These are phyloP conservation scores for Salix viminalis DNA, from an alignment of 345 rosid species.

Conservation along the genomic window DNA sequence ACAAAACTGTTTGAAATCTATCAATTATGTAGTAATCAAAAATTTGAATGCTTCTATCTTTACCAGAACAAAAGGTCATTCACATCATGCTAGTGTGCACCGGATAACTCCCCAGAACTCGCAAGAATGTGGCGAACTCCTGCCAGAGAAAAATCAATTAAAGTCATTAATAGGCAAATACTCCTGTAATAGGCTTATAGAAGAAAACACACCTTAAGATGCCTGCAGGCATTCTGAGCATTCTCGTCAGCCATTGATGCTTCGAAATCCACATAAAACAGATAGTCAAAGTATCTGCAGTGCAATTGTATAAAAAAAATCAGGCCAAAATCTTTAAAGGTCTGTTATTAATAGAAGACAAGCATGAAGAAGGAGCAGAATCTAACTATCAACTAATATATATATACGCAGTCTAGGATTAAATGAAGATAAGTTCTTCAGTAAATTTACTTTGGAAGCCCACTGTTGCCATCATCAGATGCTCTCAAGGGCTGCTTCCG, in stretches of 20 bases:
- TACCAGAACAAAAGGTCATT: slow-evolving; percentile 15
- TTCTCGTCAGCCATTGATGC: slow-evolving; percentile 94
- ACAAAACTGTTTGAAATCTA: not conserved
- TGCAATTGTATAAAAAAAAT: not conserved
- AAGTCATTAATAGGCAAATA: not conserved
- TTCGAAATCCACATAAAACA: slow-evolving; percentile 93
- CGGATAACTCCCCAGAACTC: slow-evolving; percentile 96
- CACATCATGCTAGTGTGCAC: slow-evolving; percentile 70
- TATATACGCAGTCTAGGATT: not conserved
- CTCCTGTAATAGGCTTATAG: not conserved
- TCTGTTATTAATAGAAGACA: not conserved
- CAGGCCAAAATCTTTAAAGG: not conserved
- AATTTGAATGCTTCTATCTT: not conserved
- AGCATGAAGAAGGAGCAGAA: not conserved
- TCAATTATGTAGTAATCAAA: not conserved
- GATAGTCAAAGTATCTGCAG: slow-evolving; percentile 77
- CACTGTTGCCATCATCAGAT: slow-evolving; percentile 46
- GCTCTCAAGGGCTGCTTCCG: slow-evolving; percentile 60
- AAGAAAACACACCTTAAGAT: slow-evolving; percentile 55
- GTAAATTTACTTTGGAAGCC: slow-evolving; percentile 47
- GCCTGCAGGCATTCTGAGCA: slow-evolving; percentile 85
- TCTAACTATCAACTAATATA: not conserved
- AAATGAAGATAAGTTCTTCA: slow-evolving; percentile 5
- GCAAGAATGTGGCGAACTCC: slow-evolving; percentile 94
- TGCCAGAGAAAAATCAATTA: slow-evolving; percentile 26